Evolutionary conservation across 2,329 filamentous ascomycete species (phyloP), one percentile per base, ranked within the genome.

Genomic region (Sporothrix protearum): DNA sequence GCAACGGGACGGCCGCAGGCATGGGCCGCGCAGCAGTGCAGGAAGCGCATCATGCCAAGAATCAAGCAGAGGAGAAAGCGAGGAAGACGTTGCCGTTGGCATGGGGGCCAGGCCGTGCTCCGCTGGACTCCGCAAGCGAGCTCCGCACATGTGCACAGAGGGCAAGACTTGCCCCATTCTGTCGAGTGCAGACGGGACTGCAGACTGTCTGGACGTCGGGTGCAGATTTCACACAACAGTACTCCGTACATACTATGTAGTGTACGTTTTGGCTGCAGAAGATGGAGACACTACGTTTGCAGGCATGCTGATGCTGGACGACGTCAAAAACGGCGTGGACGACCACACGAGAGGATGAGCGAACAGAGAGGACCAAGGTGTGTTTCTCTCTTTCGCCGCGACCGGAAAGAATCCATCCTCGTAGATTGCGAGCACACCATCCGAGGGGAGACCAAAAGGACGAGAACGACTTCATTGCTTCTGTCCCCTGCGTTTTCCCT

Each of bases 401-500:
- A 25, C 10, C 59, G 36, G 59, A 28, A 12, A 25, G 59, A 63
- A 28, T 25, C 59, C 16, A 16, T 25, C 36, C n/a, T 28, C 39
- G 22, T 63, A 63, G 36, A 63, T 63, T 42, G 36, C 59, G 36
- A 63, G 59, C 36, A 63, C 59, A 63, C 59, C 59, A 63, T 36
- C n/a, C 39, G 49, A 53, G 49, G 22, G 22, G 16, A 36, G 30
- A n/a, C 28, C 28, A 36, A 36, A 39, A n/a, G 9, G 14, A 53
- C 49, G 25, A 30, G 19, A 53, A 28, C 22, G 22, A 28, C 14
- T 14, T 1, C 14, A 47, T 3, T 16, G 42, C 2, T 14, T 47
- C 9, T 42, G n/a, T 10, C 59, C 59, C 59, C 59, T 63, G 59
- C 36, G 25, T 63, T 22, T 53, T 14, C 12, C 12, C 49, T 39